Evolutionary conservation across 148 eudicot species (phyloP).

Genomic region (Oxyria digyna): DNA sequence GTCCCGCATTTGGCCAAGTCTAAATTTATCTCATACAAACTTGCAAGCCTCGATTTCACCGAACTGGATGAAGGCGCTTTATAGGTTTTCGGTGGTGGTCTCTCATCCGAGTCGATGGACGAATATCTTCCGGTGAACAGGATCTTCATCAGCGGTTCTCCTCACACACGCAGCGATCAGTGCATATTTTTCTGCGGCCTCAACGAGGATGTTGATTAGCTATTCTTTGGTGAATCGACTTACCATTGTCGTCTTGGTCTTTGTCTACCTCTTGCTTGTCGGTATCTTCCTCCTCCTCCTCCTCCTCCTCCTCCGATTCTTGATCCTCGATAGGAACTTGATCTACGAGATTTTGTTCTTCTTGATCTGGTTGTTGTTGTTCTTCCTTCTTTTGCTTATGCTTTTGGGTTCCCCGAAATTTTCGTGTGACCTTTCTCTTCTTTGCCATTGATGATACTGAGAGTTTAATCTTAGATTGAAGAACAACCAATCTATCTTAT

Average conservation of each 20-base stretch:
- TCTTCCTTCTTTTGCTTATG: constrained; percentile 7
- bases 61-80: constrained; percentile 21
- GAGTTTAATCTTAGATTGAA: background rate
- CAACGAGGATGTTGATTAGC: constrained; percentile 37
- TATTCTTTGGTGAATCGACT: constrained; percentile 32
- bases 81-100: constrained; percentile 51
- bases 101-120: constrained; percentile 72
- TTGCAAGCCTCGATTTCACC: constrained; percentile 62
- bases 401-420: constrained; percentile 16
- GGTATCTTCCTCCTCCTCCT: constrained; percentile 6
- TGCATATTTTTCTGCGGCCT: constrained; percentile 31
- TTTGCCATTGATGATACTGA: constrained; percentile 28
- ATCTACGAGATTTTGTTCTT: background rate
- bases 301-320: constrained; percentile 17
- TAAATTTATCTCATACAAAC: no score
- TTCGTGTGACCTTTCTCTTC: constrained; percentile 41
- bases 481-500: no score
- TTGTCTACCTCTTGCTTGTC: constrained; percentile 1
- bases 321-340: constrained; percentile 10
- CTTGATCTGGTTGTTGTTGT: no score
- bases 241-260: constrained; percentile 8
- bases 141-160: constrained; percentile 42
- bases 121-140: constrained; percentile 53
- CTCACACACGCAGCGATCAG: constrained; percentile 50
- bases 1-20: no score